These are phyloP conservation scores for Pseudocohnilembus persalinus DNA, from an alignment of 169 alveolate species.

Conservation along the genomic window DNA sequence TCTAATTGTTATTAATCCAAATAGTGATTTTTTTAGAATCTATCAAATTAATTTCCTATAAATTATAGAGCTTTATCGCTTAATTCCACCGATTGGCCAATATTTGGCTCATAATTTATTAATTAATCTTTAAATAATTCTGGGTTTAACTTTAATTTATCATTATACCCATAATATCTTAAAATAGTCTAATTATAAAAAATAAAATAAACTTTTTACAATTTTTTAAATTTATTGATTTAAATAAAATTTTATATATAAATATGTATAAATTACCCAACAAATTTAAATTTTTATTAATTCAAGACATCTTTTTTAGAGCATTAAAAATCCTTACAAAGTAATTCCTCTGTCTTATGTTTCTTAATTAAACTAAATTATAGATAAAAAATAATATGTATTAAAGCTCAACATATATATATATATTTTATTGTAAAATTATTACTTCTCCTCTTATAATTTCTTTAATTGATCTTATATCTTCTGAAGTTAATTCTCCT, in stretches of 20 bases:
- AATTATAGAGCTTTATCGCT: conserved; percentile 34
- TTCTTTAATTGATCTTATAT: conserved; percentile 66
- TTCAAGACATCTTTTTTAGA: conserved; percentile 56
- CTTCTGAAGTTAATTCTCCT: conserved; percentile 44
- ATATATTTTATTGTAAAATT: background rate
- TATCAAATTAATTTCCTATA: conserved; percentile 26
- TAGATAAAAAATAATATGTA: background rate
- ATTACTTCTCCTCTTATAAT: conserved; percentile 49
- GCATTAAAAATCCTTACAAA: conserved; percentile 61
- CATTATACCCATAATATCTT: conserved; percentile 54
- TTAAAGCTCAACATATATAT: background rate
- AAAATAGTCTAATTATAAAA: conserved; percentile 42
- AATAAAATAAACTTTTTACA: background rate
- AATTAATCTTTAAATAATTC: conserved; percentile 32
- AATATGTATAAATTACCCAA: conserved; percentile 33
- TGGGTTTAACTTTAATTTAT: conserved; percentile 47
- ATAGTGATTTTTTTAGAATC: background rate
- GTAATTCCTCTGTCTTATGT: conserved; percentile 42
- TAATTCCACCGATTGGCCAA: conserved; percentile 54
- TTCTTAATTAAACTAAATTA: conserved; percentile 25
- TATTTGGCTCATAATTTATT: conserved; percentile 20
- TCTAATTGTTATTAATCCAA: conserved; percentile 7
- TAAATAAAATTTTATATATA: background rate
- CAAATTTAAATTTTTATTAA: conserved; percentile 70
- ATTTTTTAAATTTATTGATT: background rate